Evolutionary conservation across 1,284 basidiomycete species (phyloP).

Genomic region (Fomitopsis schrenkii): DNA sequence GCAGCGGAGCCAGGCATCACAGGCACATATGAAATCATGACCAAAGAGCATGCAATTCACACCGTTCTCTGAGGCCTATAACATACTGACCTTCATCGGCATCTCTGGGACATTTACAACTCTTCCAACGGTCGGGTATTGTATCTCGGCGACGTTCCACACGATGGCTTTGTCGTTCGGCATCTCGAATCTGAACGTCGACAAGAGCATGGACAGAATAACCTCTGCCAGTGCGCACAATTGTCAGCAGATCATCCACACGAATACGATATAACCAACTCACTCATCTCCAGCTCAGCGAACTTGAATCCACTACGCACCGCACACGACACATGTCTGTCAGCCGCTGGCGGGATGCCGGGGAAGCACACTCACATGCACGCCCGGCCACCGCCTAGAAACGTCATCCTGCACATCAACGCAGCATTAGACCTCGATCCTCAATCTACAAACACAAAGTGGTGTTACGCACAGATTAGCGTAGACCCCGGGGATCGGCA

Average conservation of each 20-base stretch:
- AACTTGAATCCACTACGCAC: conserved; percentile 17
- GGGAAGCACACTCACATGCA: conserved; percentile 5
- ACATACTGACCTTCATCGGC: conserved; percentile 6
- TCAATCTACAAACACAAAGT: too few relatives aligned
- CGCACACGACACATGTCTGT: not conserved
- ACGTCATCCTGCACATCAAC: conserved; percentile 4
- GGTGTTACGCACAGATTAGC: conserved; percentile 13
- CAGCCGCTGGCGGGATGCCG: not conserved
- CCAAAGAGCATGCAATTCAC: too few relatives aligned
- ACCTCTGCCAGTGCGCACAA: conserved; percentile 4
- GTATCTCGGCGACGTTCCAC: conserved; percentile 12
- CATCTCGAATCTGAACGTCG: conserved; percentile 11
- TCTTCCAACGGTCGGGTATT: conserved; percentile 11
- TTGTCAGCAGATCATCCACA: not conserved
- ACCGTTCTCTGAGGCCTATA: not conserved
- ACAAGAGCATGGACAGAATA: conserved; percentile 11
- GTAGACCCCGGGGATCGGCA: conserved; percentile 18
- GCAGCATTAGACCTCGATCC: too few relatives aligned
- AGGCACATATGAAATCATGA: too few relatives aligned
- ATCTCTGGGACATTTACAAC: conserved; percentile 4
- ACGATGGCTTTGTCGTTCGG: conserved; percentile 8
- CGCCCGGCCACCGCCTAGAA: conserved; percentile 3
- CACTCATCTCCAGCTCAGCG: conserved; percentile 18
- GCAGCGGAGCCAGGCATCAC: too few relatives aligned
- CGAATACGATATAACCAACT: not conserved